phyloP scores from a whole-genome alignment of 768 basidiomycete species.

The Lactarius pseudohatsudake region DNA sequence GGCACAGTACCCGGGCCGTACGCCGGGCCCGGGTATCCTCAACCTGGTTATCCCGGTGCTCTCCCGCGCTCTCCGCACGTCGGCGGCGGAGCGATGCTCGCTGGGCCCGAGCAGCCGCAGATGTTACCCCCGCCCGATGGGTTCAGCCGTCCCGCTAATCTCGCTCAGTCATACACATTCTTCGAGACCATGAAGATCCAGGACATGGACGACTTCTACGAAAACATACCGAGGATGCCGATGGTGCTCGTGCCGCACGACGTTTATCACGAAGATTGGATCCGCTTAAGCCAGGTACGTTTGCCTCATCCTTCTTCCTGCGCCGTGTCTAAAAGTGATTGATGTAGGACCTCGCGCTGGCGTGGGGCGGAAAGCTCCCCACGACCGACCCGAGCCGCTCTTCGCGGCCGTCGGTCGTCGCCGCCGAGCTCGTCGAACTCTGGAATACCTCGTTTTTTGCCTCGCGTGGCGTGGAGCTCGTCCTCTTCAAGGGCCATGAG shows the following conservation, averaged over 20 bases:
- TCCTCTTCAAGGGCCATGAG: slow-evolving; percentile 78
- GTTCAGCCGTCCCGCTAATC: slow-evolving; percentile 72
- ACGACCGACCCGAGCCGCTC: slow-evolving; percentile 49
- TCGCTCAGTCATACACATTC: slow-evolving; percentile 61
- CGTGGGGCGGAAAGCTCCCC: slow-evolving; percentile 77
- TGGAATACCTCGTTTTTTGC: slow-evolving; percentile 82
- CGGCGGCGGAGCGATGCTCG: slow-evolving; percentile 19
- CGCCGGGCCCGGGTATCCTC: slow-evolving; percentile 21
- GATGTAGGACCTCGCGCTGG: slow-evolving; percentile 64
- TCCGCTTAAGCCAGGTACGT: slow-evolving; percentile 70
- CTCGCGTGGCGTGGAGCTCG: slow-evolving; percentile 71
- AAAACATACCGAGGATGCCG: slow-evolving; percentile 71
- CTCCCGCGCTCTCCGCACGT: slow-evolving; percentile 23
- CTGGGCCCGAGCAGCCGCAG: slow-evolving; percentile 21
- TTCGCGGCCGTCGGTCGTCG: slow-evolving; percentile 57
- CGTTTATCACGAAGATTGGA: slow-evolving; percentile 78
- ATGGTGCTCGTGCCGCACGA: slow-evolving; percentile 71
- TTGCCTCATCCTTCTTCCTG: background rate
- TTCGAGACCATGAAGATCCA: slow-evolving; percentile 72
- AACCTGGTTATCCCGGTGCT: slow-evolving; percentile 8
- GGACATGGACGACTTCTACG: slow-evolving; percentile 74
- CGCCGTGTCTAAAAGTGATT: background rate
- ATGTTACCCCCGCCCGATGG: slow-evolving; percentile 58
- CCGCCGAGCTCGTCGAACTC: slow-evolving; percentile 71
- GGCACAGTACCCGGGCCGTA: slow-evolving; percentile 23